These are phyloP conservation scores for Copromyces sp. DNA, from an alignment of 495 filamentous ascomycete species.

Conservation along the genomic window DNA sequence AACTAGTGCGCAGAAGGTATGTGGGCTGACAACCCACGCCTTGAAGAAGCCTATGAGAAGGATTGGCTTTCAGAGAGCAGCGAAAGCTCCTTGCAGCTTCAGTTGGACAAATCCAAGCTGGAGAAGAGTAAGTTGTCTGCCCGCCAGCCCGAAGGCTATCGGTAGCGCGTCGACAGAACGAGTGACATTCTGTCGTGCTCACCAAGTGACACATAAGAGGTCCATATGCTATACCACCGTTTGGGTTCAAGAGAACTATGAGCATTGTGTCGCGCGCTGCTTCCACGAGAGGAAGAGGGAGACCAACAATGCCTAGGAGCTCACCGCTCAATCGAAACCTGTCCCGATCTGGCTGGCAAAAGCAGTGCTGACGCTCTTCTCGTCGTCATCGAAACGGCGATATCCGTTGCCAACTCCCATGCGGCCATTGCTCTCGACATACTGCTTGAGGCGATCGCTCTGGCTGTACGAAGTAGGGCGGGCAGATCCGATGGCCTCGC, in stretches of 20 bases:
- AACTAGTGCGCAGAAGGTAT: background rate
- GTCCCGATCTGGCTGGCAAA: conserved; percentile 86
- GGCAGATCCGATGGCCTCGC: conserved; percentile 44
- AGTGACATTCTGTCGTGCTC: background rate
- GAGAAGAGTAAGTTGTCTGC: background rate
- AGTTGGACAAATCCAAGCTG: background rate
- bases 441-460: conserved; percentile 68
- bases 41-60: background rate
- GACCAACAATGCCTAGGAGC: background rate
- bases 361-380: conserved; percentile 87
- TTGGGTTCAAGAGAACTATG: background rate
- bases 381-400: conserved; percentile 83
- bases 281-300: background rate
- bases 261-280: background rate
- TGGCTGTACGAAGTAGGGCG: conserved; percentile 38
- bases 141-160: background rate
- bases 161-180: background rate
- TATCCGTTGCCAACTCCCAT: conserved; percentile 59
- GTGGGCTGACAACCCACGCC: background rate
- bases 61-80: background rate
- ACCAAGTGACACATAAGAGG: background rate
- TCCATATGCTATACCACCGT: background rate
- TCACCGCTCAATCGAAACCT: conserved; percentile 70
- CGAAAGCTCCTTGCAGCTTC: background rate
- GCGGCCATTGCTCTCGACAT: conserved; percentile 64